Evolutionary conservation across 2,329 filamentous ascomycete species (phyloP), one percentile per base, ranked within the genome.

Genomic region (Albifimbria verrucaria): DNA sequence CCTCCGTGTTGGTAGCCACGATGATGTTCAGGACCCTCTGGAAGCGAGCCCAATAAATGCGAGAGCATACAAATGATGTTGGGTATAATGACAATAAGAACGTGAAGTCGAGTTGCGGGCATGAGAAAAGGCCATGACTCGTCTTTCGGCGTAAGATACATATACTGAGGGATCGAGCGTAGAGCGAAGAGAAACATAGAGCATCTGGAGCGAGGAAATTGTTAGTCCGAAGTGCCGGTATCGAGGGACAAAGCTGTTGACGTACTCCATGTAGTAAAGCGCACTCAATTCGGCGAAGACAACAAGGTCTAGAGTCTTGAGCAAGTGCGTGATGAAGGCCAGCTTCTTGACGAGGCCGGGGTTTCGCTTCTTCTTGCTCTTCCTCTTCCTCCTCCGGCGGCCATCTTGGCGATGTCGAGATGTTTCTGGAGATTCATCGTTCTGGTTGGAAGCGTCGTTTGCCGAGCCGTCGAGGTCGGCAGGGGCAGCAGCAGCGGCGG

Each of bases 211-310:
- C 26, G 55, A 42, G 51, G 7, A 48, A 17, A 41, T 50, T 48
- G 55, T 62, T 50, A 58, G 57, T 52, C 45, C 56, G 26, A 50
- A 32, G 15, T 43, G 41, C 23, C 18, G 9, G 22, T 24, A 25
- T 26, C n/a, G 36, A 42, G 44, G 24, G 25, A 43, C n/a, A 21
- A 21, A 23, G 26, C 22, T 21, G 24, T 23, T 20, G 20, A 42
- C 42, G n/a, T 66, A 88, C 85, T 89, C 86, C 80, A 88, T 83
- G 66, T 88, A 88, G 66, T 89, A 89, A 60, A 88, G 61, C 43
- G 80, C 77, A 62, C 82, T 85, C 52, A 88, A 72, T 72, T 88
- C 83, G 41, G 79, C 81, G 66, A 85, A 86, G 48, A 87, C 79
- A 45, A 87, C 63, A 61, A 80, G 78, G 70, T 89, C 85, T 54